Base-by-base conservation (phyloP, 306 rosid genomes). In the Senna tora region DNA sequence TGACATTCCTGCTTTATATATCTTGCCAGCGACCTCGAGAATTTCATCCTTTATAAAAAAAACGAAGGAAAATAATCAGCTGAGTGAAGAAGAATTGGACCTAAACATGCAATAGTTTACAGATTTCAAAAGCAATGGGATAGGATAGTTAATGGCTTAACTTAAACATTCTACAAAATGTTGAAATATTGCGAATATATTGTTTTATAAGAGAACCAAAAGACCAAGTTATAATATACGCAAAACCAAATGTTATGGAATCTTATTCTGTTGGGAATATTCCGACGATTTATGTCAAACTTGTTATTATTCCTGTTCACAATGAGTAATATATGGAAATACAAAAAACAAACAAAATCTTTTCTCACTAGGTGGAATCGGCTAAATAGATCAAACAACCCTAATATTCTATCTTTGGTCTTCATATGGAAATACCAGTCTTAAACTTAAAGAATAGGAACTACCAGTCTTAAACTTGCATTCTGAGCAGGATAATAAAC, bases 1-100 rank as follows among this genome's bases (percentile, higher is more conserved):
- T 49, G 97, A 94, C 97, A 94, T 94, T 76, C 97, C 97, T 49
- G 98, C 82, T 85, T 89, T 93, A 84, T 78, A 93, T 80, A 93
- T 93, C 80, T 93, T 93, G 41, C 91, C 96, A 61, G 98, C 97
- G 67, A 93, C 98, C 84, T 91, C 96, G 41, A 93, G 91, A 83
- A 93, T 93, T 91, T 93, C 97, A 79, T 91, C 96, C 98, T 93
- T 84, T 25, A 81, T 67, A 14, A 59, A 82, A 65, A 77, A 33
- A 58, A 25, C 30, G 3, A 58, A 76, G 46, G 36, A 16, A 22
- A 59, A 53, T n/a, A 54, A 50, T 45, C 51, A 71, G 77, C 68
- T 72, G 45, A 46, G 8, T 22, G 28, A 36, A 42, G 20, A 67
- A 39, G 52, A 72, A 46, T 14, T 45, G 32, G 69, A 75, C 33